phyloP scores from a whole-genome alignment of 169 alveolate genomes.

The Cryptosporidium felis region DNA sequence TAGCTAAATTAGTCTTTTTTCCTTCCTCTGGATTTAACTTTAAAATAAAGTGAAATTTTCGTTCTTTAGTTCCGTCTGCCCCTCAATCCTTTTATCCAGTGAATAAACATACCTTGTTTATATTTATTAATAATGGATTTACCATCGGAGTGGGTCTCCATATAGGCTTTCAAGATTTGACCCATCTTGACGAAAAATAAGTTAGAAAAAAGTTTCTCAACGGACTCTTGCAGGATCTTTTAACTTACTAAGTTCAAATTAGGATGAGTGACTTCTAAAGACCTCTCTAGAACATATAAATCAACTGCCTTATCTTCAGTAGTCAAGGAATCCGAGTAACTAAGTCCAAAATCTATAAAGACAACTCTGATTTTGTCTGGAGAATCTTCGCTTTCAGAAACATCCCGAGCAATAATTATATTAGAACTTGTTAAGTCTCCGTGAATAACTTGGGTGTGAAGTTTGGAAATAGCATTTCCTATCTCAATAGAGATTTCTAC shows the following conservation, averaged over 20 bases:
- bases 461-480: slow-evolving; percentile 28
- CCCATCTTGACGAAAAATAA: slow-evolving; percentile 16
- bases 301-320: slow-evolving; percentile 66
- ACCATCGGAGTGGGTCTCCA: slow-evolving; percentile 4
- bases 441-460: slow-evolving; percentile 34
- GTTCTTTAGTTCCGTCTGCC: neutral
- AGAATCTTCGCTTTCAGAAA: neutral
- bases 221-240: neutral
- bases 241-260: slow-evolving; percentile 15
- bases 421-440: slow-evolving; percentile 64
- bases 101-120: slow-evolving; percentile 41
- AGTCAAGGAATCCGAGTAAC: slow-evolving; percentile 57
- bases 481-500: slow-evolving; percentile 14
- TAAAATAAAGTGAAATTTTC: no score
- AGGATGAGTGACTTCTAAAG: slow-evolving; percentile 61
- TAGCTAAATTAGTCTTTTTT: slow-evolving; percentile 9
- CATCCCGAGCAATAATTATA: neutral
- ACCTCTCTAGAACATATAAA: slow-evolving; percentile 58
- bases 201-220: neutral
- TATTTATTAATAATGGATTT: slow-evolving; percentile 11
- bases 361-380: no score
- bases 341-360: slow-evolving; percentile 60
- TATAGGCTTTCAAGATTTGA: neutral
- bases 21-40: slow-evolving; percentile 63
- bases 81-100: neutral